phyloP scores from a whole-genome alignment of 2,329 filamentous ascomycete genomes.

The Colletotrichum sansevieriae region DNA sequence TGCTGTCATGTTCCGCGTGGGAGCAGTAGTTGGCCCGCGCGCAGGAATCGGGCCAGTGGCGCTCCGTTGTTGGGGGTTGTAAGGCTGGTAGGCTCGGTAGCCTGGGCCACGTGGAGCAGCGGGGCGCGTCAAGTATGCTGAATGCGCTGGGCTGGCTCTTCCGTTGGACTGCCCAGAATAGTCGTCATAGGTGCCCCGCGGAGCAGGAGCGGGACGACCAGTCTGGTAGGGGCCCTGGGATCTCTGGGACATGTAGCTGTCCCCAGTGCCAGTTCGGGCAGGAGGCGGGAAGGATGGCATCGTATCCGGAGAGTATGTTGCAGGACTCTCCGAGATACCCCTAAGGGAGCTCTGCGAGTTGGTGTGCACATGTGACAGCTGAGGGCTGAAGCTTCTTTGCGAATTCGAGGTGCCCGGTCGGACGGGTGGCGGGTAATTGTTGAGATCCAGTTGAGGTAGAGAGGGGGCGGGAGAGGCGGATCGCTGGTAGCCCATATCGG shows the following conservation, averaged over 20 bases:
- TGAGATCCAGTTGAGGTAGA: slow-evolving; percentile 50
- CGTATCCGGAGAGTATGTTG: slow-evolving; percentile 45
- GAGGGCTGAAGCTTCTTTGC: slow-evolving; percentile 50
- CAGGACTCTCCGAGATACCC: slow-evolving; percentile 49
- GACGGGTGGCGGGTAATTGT: slow-evolving; percentile 47
- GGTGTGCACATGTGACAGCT: slow-evolving; percentile 45
- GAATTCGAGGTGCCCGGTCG: slow-evolving; percentile 54
- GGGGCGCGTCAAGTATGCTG: slow-evolving; percentile 44
- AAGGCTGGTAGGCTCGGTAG: slow-evolving; percentile 44
- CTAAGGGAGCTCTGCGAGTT: slow-evolving; percentile 38
- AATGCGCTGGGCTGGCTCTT: slow-evolving; percentile 52
- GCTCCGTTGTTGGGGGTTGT: slow-evolving; percentile 52
- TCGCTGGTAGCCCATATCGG: slow-evolving; percentile 69
- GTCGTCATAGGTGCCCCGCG: slow-evolving; percentile 40
- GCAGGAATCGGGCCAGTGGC: slow-evolving; percentile 54
- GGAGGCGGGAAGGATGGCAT: slow-evolving; percentile 51
- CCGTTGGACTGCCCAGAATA: slow-evolving; percentile 46
- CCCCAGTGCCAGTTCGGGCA: slow-evolving; percentile 48
- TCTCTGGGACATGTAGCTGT: slow-evolving; percentile 19
- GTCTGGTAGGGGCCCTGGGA: slow-evolving; percentile 25
- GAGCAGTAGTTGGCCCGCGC: slow-evolving; percentile 52
- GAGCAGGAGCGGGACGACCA: slow-evolving; percentile 22
- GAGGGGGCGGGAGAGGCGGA: slow-evolving; percentile 54
- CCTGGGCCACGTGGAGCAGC: slow-evolving; percentile 42
- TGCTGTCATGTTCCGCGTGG: slow-evolving; percentile 61